phyloP scores from a whole-genome alignment of 805 yeast species.

The Vanderwaltozyma yarrowii region DNA sequence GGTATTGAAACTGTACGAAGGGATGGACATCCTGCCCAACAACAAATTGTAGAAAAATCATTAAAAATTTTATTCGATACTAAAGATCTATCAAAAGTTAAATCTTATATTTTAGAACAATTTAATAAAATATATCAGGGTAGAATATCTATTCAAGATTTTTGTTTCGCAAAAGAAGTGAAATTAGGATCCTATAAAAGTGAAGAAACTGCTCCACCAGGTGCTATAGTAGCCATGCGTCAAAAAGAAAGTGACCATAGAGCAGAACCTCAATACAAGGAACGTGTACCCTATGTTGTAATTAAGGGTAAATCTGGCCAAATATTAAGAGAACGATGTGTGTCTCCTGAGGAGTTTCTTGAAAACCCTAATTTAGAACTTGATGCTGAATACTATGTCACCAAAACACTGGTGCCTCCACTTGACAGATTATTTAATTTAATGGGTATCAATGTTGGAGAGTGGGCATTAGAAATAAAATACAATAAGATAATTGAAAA shows the following conservation, averaged over 20 bases:
- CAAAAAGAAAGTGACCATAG: conserved; percentile 55
- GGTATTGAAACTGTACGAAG: conserved; percentile 93
- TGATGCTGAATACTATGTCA: conserved; percentile 80
- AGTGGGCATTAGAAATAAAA: conserved; percentile 53
- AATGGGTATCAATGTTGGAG: conserved; percentile 67
- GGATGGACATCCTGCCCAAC: conserved; percentile 92
- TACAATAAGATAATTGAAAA: conserved; percentile 3
- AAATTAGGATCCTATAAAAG: conserved; percentile 73
- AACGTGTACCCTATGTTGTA: conserved; percentile 82
- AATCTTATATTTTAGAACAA: conserved; percentile 51
- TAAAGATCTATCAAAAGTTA: conserved; percentile 58
- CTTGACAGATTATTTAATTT: conserved; percentile 73
- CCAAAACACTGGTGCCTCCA: conserved; percentile 80
- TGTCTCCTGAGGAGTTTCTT: conserved; percentile 70
- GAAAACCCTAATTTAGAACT: conserved; percentile 34
- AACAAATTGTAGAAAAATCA: conserved; percentile 63
- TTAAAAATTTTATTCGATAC: conserved; percentile 64
- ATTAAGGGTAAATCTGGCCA: conserved; percentile 45
- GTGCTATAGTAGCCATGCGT: conserved; percentile 70
- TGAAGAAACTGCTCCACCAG: conserved; percentile 72
- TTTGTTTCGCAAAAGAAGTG: conserved; percentile 88
- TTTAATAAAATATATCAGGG: conserved; percentile 58
- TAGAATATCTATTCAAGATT: conserved; percentile 63
- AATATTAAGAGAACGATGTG: conserved; percentile 63
- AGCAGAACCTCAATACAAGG: conserved; percentile 77